Evolutionary conservation across 1,139 yeast species (phyloP), one percentile per base, ranked within the genome.

Genomic region (Suhomyces maxii): DNA sequence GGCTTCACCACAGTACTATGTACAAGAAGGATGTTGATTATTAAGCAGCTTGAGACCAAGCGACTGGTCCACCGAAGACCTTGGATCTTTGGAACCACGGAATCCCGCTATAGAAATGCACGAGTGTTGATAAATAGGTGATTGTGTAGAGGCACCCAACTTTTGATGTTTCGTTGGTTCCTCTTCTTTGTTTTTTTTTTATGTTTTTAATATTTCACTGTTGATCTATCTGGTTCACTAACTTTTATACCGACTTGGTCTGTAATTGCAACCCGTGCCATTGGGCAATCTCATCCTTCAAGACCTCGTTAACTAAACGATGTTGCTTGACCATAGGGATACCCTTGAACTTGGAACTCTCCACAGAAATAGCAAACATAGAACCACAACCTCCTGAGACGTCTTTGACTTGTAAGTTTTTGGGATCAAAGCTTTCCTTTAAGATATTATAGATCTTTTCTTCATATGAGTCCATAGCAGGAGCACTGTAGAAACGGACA

Each of bases 311-410:
- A 25, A 93, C 98, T 59, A 91, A 67, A 52, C 96, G 78, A 62
- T 93, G 99, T 66, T 93, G 99, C 62, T 90, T 90, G 53, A 93
- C 77, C 83, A 89, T 88, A 3, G 89, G 73, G 38, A 88, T 63
- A 0, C 96, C 96, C 56, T 86, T 82, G 68, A 93, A 93, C 59
- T 81, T 73, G 2, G 73, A 74, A 47, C 96, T 85, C 36, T 84
- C 87, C 23, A 95, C 80, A 50, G 79, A 73, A 43, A 93, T 93
- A 39, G 96, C 90, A 69, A 89, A 95, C 98, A 93, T 93, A 3
- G 97, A 90, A 0, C 99, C 99, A 69, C 99, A 95, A 0, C 99
- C 99, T 23, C 80, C 98, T 26, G 95, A 84, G 6, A 91, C 84
- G 63, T 93, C 99, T 53, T 76, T 74, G 8, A 91, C 96, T 41